Evolutionary conservation across 140 eudicot species (phyloP), one percentile per base, ranked within the genome.

Genomic region (Erigeron philadelphicus): DNA sequence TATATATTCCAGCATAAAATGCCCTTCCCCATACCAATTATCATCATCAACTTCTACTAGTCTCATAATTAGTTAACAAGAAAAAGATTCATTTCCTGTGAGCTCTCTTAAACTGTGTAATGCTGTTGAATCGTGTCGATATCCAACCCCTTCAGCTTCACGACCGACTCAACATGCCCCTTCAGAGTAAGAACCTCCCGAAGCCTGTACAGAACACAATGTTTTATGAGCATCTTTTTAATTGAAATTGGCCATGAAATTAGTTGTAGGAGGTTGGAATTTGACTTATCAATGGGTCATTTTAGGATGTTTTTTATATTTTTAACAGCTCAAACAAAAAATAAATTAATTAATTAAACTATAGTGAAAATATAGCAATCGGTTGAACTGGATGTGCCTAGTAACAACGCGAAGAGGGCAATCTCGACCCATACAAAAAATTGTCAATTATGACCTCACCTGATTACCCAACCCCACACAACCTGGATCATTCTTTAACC

Each of bases 151-250:
- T 88, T 88, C 53, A 88, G 84, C 81, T 88, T 88, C 81, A 88
- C 95, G 42, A 88, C 95, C 0, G 95, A 88, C 53, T 88, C 95
- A 19, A 88, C 95, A 23, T 88, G 96, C 49, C 96, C 96, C 77
- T 88, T 88, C 58, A 88, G 67, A 5, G 96, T 88, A 57, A 83
- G 86, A 83, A 86, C 81, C 77, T 88, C 96, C 23, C 96, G 80
- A 21, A 88, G 86, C 90, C 86, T 78, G 56, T 55, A 56, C 1
- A 12, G 11, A 16, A 40, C 68, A 64, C 23, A 44, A 38, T 4
- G 16, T 5, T 38, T 18, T 11, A 13, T 49, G 10, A 61, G 12
- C 56, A 6, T 31, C 71, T 10, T 6, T 41, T 44, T 21, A 19
- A 18, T 46, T 2, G 8, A 19, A 6, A 8, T 64, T 46, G 6